These are phyloP conservation scores for Tuber calosporum DNA, from an alignment of 495 filamentous ascomycete species.

Conservation along the genomic window DNA sequence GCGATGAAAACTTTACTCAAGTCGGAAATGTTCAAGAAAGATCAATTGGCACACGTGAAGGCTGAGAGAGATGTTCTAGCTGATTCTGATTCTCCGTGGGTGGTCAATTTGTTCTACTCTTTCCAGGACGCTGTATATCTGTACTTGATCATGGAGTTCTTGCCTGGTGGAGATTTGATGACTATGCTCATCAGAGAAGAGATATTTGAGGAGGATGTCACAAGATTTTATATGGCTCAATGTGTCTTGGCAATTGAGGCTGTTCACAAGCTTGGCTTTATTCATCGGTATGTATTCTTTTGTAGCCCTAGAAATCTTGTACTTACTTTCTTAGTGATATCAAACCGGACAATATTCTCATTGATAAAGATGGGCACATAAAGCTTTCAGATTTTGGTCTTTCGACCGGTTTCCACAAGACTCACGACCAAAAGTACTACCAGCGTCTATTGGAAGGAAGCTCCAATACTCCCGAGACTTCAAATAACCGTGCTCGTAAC, in stretches of 20 bases:
- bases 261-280: constrained; percentile 95
- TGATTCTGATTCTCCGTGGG: constrained; percentile 97
- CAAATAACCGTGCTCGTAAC: constrained; percentile 64
- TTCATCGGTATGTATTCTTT: constrained; percentile 64
- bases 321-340: constrained; percentile 63
- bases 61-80: constrained; percentile 96
- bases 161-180: constrained; percentile 97
- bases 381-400: constrained; percentile 98
- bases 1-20: constrained; percentile 98
- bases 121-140: constrained; percentile 94
- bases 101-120: constrained; percentile 94
- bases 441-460: constrained; percentile 78
- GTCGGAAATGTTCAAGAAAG: constrained; percentile 99
- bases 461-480: constrained; percentile 56
- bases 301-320: constrained; percentile 12
- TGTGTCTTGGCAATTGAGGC: constrained; percentile 96
- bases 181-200: constrained; percentile 99
- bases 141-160: constrained; percentile 98
- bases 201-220: constrained; percentile 98
- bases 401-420: constrained; percentile 94
- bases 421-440: constrained; percentile 97
- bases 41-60: constrained; percentile 97
- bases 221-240: constrained; percentile 98
- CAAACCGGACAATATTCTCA: constrained; percentile 97
- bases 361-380: constrained; percentile 91